These are phyloP conservation scores for Carex scoparia DNA, from an alignment of 176 grass and related monocot species.

Conservation along the genomic window DNA sequence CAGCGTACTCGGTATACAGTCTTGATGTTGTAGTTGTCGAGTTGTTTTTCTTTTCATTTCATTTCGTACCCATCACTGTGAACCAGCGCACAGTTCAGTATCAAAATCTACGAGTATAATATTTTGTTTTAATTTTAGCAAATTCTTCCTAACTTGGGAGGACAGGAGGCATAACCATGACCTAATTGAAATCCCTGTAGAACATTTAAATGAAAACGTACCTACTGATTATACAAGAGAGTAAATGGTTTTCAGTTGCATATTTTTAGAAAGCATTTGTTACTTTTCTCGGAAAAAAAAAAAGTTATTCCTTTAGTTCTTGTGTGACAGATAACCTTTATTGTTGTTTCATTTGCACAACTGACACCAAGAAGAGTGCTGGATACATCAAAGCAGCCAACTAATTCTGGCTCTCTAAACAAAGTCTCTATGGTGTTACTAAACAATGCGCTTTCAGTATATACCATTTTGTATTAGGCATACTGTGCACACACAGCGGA, in stretches of 20 bases:
- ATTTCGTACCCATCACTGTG: not conserved
- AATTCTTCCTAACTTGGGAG: no score
- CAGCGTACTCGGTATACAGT: constrained; percentile 54
- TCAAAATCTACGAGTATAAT: not conserved
- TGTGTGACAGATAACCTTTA: not conserved
- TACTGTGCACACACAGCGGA: no score
- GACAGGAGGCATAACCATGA: not conserved
- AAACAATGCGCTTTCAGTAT: constrained; percentile 56
- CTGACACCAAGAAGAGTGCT: constrained; percentile 54
- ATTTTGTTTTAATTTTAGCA: not conserved
- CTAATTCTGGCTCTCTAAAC: constrained; percentile 74
- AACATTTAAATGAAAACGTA: not conserved
- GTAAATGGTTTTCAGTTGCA: not conserved
- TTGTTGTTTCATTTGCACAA: constrained; percentile 22
- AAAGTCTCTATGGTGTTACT: constrained; percentile 93
- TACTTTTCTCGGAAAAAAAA: no score
- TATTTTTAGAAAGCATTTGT: no score
- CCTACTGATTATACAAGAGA: not conserved
- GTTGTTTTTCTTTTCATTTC: not conserved
- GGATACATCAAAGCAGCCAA: constrained; percentile 76
- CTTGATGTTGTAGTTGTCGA: not conserved
- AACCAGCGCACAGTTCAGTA: not conserved
- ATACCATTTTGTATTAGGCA: constrained; percentile 37
- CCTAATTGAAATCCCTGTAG: not conserved
- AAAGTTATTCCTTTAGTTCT: not conserved